These are phyloP conservation scores for Cordyceps fumosorosea DNA, from an alignment of 2,329 filamentous ascomycete species.

Conservation along the genomic window DNA sequence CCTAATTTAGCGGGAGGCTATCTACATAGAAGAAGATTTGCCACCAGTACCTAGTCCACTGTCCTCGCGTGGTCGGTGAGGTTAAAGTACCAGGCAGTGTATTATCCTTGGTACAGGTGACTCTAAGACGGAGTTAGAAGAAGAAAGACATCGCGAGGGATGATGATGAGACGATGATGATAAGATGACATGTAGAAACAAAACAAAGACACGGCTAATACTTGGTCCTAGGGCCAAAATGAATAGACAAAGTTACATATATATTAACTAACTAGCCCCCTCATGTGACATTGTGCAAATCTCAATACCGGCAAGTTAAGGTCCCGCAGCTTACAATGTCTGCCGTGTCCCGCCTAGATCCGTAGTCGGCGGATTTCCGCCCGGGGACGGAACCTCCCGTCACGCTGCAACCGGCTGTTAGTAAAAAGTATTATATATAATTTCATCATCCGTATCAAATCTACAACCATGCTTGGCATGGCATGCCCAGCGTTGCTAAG, in stretches of 20 bases:
- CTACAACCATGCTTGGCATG: too few species aligned
- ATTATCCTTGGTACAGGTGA: too few species aligned
- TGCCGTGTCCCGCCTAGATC: neutral
- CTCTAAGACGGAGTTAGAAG: too few species aligned
- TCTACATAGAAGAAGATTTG: neutral
- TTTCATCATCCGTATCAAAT: neutral
- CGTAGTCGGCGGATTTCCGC: neutral
- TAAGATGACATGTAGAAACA: too few species aligned
- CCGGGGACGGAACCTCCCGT: neutral
- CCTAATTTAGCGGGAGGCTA: neutral
- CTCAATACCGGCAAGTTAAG: neutral
- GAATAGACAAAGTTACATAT: too few species aligned
- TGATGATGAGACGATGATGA: too few species aligned
- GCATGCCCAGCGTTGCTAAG: neutral
- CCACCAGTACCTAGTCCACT: neutral
- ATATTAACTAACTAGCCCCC: neutral
- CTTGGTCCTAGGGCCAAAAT: too few species aligned
- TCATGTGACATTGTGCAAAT: neutral
- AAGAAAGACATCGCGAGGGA: too few species aligned
- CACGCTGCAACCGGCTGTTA: neutral
- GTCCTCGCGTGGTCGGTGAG: neutral
- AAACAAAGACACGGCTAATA: too few species aligned
- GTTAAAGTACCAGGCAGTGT: neutral
- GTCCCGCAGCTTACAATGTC: neutral
- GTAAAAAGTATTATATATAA: neutral